Conservation (phyloP, 768 basidiomycete species). For the Leccinellum rugosiceps region DNA sequence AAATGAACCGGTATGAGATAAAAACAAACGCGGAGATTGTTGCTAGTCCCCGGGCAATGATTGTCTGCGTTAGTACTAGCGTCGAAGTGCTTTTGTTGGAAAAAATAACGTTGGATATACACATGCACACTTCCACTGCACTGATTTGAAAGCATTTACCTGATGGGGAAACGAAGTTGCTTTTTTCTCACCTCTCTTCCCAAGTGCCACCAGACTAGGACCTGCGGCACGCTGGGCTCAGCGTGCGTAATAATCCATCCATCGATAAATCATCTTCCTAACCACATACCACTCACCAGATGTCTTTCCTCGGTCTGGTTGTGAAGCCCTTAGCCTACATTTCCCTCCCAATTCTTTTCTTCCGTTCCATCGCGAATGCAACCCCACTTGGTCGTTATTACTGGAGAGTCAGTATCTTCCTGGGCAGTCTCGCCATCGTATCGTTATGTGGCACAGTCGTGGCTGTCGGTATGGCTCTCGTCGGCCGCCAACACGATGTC, state of each 20-base stretch:
- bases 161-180: neutral
- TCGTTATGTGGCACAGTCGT: slow-evolving; percentile 71
- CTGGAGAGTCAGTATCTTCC: slow-evolving; percentile 67
- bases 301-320: slow-evolving; percentile 61
- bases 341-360: slow-evolving; percentile 66
- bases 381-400: slow-evolving; percentile 67
- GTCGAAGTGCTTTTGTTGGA: too few species aligned
- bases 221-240: slow-evolving; percentile 22
- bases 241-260: slow-evolving; percentile 20
- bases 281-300: slow-evolving; percentile 31
- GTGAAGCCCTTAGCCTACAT: slow-evolving; percentile 74
- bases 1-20: neutral
- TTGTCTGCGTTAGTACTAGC: neutral
- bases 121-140: too few species aligned
- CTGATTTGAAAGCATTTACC: neutral
- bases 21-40: neutral
- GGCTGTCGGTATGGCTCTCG: slow-evolving; percentile 60
- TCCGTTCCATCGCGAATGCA: slow-evolving; percentile 54
- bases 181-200: slow-evolving; percentile 32
- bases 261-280: slow-evolving; percentile 10
- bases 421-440: slow-evolving; percentile 65
- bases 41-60: neutral
- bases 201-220: slow-evolving; percentile 11
- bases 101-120: neutral
- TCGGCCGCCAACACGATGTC: slow-evolving; percentile 72